phyloP scores from a whole-genome alignment of 225 moss, liverwort and hornwort species.

The Anthoceros angustus region DNA sequence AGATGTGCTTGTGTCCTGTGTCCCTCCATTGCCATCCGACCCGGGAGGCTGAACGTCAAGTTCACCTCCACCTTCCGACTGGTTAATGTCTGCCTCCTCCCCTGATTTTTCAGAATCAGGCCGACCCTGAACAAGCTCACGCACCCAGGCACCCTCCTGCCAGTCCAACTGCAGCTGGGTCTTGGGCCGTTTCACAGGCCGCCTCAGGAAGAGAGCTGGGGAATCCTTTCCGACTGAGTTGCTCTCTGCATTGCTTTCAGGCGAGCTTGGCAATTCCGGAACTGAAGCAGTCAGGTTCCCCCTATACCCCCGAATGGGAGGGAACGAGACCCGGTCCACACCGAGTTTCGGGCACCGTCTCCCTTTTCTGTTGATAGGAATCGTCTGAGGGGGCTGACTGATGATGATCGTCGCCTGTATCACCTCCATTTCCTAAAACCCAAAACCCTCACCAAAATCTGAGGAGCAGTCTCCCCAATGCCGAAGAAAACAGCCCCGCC shows the following conservation, averaged over 20 bases:
- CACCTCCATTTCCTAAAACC: neutral
- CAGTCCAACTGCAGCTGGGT: neutral
- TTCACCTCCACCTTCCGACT: neutral
- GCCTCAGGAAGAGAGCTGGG: neutral
- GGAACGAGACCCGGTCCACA: neutral
- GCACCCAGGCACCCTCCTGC: conserved; percentile 2
- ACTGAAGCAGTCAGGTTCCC: neutral
- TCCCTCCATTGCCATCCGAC: neutral
- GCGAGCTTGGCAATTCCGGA: neutral
- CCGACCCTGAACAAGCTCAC: neutral
- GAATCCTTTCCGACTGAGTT: neutral
- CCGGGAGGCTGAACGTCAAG: no score
- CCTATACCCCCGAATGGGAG: neutral
- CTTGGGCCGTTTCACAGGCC: neutral
- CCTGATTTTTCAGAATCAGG: neutral
- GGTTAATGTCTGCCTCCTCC: neutral
- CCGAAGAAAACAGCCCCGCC: no score
- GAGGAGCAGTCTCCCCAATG: neutral
- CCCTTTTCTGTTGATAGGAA: neutral
- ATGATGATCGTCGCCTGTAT: neutral
- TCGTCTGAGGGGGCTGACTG: neutral
- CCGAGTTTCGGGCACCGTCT: neutral
- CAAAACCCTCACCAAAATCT: neutral
- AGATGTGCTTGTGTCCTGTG: neutral
- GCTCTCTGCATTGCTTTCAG: neutral